phyloP scores from a whole-genome alignment of 2,329 filamentous ascomycete species.

The Tolypocladium inflatum region DNA sequence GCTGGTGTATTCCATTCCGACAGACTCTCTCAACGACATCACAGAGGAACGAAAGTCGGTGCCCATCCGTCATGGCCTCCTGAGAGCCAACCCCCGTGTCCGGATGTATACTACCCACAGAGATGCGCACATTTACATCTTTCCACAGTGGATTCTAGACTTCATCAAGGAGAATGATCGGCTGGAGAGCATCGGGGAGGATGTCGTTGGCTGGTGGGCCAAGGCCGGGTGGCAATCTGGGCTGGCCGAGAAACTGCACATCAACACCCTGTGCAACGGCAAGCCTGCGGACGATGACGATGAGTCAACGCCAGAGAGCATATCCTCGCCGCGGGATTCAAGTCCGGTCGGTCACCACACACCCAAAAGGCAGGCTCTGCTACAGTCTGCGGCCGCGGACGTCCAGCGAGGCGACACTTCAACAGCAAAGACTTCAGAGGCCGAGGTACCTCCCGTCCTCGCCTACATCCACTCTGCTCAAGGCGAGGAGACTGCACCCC shows the following conservation, averaged over 20 bases:
- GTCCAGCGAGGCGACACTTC: not conserved
- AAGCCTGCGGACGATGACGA: constrained; percentile 28
- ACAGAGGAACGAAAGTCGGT: constrained; percentile 65
- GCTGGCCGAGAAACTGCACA: constrained; percentile 65
- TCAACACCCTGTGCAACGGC: constrained; percentile 50
- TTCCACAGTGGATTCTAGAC: constrained; percentile 84
- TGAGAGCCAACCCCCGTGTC: constrained; percentile 65
- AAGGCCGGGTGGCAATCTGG: constrained; percentile 87
- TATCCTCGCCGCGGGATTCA: constrained; percentile 14
- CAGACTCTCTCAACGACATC: constrained; percentile 78
- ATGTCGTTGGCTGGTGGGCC: constrained; percentile 90
- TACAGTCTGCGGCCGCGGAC: not conserved
- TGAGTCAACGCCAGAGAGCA: constrained; percentile 18
- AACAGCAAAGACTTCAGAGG: constrained; percentile 4
- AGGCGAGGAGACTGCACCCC: constrained; percentile 36
- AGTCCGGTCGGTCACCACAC: constrained; percentile 10
- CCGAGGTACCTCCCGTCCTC: constrained; percentile 58
- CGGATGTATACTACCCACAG: constrained; percentile 77
- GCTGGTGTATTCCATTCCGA: constrained; percentile 78
- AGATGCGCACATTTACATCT: constrained; percentile 90
- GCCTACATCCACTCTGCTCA: constrained; percentile 68
- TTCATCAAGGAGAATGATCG: constrained; percentile 71
- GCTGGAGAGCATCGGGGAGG: constrained; percentile 82
- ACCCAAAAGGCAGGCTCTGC: not conserved
- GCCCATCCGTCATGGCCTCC: constrained; percentile 65